phyloP scores from a whole-genome alignment of 2,329 filamentous ascomycete species.

The Teratosphaeria zuluensis region DNA sequence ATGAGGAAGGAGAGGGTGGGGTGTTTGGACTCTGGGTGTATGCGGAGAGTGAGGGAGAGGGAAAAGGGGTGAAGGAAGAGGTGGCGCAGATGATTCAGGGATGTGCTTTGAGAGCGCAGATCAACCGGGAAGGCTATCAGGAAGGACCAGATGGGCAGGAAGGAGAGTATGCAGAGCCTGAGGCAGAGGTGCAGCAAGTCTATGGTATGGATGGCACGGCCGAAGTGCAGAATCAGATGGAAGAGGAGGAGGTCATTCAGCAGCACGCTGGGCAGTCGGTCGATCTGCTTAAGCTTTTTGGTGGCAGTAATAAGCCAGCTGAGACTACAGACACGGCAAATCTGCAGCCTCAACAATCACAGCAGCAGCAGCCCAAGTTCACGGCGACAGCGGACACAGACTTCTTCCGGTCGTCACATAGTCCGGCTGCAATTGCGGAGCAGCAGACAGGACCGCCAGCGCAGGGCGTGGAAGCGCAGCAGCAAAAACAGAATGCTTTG shows the following conservation, averaged over 20 bases:
- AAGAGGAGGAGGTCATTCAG: slow-evolving; percentile 4
- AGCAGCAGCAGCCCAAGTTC: slow-evolving; percentile 8
- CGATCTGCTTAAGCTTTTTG: slow-evolving; percentile 17
- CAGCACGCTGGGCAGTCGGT: slow-evolving; percentile 9
- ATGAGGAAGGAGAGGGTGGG: slow-evolving; percentile 21
- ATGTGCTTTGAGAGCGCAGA: slow-evolving; percentile 43
- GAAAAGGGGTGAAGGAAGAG: slow-evolving; percentile 31
- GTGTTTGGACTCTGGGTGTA: slow-evolving; percentile 58
- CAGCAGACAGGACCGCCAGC: not conserved
- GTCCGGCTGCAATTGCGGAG: slow-evolving; percentile 5
- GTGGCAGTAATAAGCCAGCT: not conserved
- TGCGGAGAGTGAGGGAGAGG: slow-evolving; percentile 45
- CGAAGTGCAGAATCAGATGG: slow-evolving; percentile 2
- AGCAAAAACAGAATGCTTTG: slow-evolving; percentile 15
- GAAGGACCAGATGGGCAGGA: not conserved
- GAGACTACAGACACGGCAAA: slow-evolving; percentile 3
- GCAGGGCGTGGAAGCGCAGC: slow-evolving; percentile 5
- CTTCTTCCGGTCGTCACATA: slow-evolving; percentile 14
- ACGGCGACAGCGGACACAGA: slow-evolving; percentile 14
- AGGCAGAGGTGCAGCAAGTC: not conserved
- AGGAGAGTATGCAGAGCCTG: slow-evolving; percentile 1
- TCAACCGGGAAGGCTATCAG: slow-evolving; percentile 1
- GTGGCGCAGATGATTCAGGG: slow-evolving; percentile 47
- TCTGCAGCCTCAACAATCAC: slow-evolving; percentile 3
- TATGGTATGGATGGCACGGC: slow-evolving; percentile 4